Evolutionary conservation across 2,329 filamentous ascomycete species (phyloP).

Genomic region (Periconia sp.): DNA sequence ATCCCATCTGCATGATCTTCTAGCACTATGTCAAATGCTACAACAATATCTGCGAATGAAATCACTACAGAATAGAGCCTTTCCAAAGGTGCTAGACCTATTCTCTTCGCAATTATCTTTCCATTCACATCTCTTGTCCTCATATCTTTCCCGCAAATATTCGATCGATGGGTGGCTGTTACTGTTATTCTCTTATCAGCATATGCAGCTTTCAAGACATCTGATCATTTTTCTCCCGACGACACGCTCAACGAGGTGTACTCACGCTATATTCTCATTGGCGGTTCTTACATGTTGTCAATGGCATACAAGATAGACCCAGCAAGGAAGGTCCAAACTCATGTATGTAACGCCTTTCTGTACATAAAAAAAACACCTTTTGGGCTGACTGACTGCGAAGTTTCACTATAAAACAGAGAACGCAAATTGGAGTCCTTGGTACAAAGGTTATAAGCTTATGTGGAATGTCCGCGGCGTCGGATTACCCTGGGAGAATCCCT

Average conservation of each 20-base stretch:
- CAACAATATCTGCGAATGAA: too few species aligned
- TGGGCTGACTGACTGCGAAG: neutral
- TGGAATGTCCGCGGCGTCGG: constrained; percentile 4
- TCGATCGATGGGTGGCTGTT: too few species aligned
- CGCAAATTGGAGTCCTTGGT: neutral
- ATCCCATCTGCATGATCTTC: too few species aligned
- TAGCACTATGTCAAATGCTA: too few species aligned
- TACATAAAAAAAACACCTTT: neutral
- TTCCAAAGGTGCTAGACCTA: too few species aligned
- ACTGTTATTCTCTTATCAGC: too few species aligned
- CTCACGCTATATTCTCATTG: constrained; percentile 1
- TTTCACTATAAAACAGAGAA: neutral
- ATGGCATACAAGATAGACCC: neutral
- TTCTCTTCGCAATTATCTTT: too few species aligned
- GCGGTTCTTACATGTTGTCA: neutral
- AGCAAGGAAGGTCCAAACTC: neutral
- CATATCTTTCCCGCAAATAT: too few species aligned
- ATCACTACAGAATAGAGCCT: too few species aligned
- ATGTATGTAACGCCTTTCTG: neutral
- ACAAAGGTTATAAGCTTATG: neutral
- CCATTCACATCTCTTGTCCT: too few species aligned
- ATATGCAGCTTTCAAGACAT: too few species aligned
- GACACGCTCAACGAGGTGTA: neutral
- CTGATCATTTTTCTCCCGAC: too few species aligned
- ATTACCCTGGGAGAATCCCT: constrained; percentile 2